Conservation (phyloP, 1,284 basidiomycete genomes). For the Tranzscheliella williamsii region DNA sequence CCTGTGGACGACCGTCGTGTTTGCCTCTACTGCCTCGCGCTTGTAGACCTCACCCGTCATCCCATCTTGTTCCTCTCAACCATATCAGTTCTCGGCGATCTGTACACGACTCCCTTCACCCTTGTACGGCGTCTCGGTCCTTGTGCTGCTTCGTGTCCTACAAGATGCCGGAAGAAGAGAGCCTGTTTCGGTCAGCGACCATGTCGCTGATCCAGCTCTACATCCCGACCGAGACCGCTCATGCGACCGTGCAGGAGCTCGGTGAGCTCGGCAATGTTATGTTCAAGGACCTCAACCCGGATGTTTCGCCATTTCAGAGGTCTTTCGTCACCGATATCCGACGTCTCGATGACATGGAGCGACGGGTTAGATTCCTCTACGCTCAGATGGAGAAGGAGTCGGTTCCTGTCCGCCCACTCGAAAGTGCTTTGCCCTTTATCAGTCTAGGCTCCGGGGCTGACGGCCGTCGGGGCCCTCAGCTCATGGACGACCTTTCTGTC, state of each 20-base stretch:
- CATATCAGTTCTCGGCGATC: too few species aligned
- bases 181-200: slow-evolving; percentile 58
- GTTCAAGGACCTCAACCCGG: slow-evolving; percentile 96
- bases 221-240: slow-evolving; percentile 94
- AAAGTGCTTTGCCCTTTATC: slow-evolving; percentile 58
- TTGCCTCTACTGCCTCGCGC: too few species aligned
- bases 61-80: too few species aligned
- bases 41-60: too few species aligned
- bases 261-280: slow-evolving; percentile 94
- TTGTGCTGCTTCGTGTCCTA: too few species aligned
- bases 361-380: slow-evolving; percentile 86
- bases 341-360: slow-evolving; percentile 91
- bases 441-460: slow-evolving; percentile 65
- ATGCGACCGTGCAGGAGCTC: slow-evolving; percentile 91
- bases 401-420: slow-evolving; percentile 70
- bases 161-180: slow-evolving; percentile 47
- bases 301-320: slow-evolving; percentile 95
- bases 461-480: slow-evolving; percentile 71
- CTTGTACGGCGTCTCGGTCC: too few species aligned
- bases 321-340: slow-evolving; percentile 96
- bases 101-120: too few species aligned
- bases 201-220: slow-evolving; percentile 99
- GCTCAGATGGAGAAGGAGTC: slow-evolving; percentile 81
- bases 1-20: too few species aligned
- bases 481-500: slow-evolving; percentile 88